Conservation (phyloP, 495 filamentous ascomycete species). For the Tuber umbilicatum region DNA sequence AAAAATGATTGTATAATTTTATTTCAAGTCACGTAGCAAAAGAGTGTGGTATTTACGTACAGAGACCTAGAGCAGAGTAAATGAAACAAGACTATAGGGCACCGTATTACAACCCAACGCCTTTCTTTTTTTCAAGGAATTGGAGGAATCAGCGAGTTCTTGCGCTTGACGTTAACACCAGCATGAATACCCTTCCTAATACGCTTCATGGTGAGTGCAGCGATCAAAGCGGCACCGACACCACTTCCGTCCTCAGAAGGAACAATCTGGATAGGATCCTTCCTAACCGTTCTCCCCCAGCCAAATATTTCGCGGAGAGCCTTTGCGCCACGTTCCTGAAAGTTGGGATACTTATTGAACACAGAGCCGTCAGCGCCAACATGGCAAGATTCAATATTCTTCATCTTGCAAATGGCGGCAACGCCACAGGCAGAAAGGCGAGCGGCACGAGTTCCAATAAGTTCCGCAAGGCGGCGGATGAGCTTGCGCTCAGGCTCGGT, state of each 20-base stretch:
- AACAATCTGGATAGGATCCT: conserved; percentile 77
- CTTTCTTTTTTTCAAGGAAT: conserved; percentile 13
- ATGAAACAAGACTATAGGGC: background rate
- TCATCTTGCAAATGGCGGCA: conserved; percentile 92
- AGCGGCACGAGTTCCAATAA: conserved; percentile 90
- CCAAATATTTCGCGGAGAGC: conserved; percentile 90
- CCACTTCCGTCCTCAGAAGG: conserved; percentile 90
- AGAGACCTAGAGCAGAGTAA: background rate
- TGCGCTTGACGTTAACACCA: conserved; percentile 41
- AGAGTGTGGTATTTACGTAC: background rate
- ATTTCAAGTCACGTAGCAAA: background rate
- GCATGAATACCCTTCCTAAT: conserved; percentile 41
- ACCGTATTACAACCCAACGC: background rate
- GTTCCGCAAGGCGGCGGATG: conserved; percentile 75
- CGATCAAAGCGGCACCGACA: conserved; percentile 94
- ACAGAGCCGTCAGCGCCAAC: conserved; percentile 93
- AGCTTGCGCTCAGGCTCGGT: conserved; percentile 75
- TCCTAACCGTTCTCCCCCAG: conserved; percentile 64
- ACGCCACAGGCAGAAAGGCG: conserved; percentile 90
- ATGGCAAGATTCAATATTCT: conserved; percentile 77
- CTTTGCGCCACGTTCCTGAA: conserved; percentile 80
- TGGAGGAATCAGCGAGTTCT: conserved; percentile 42
- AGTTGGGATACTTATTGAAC: conserved; percentile 98
- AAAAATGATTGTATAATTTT: background rate
- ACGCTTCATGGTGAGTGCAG: conserved; percentile 75